Evolutionary conservation across 1,284 basidiomycete species (phyloP).

Genomic region (Porodaedalea pini): DNA sequence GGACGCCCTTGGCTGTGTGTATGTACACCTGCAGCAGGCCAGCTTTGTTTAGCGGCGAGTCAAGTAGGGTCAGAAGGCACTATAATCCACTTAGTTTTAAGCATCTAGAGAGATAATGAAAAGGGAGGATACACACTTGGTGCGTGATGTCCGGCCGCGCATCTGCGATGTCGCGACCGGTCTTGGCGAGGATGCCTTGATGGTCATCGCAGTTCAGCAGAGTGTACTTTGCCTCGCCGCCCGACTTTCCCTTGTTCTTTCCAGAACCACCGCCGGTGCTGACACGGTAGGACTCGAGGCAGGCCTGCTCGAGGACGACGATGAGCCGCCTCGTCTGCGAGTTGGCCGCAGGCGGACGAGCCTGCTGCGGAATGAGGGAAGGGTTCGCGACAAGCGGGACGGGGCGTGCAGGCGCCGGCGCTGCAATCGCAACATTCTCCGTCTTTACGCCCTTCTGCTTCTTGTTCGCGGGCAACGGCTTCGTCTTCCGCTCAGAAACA

Average conservation of each 20-base stretch:
- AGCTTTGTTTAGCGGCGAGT: constrained; percentile 98
- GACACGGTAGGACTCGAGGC: constrained; percentile 92
- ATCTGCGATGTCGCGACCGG: constrained; percentile 96
- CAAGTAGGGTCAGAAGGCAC: constrained; percentile 95
- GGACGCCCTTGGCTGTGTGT: constrained; percentile 92
- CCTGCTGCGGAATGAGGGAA: constrained; percentile 75
- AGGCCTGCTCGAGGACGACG: constrained; percentile 91
- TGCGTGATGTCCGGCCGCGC: constrained; percentile 98
- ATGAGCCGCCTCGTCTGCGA: constrained; percentile 52
- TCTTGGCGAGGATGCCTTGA: constrained; percentile 97
- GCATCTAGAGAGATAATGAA: constrained; percentile 6
- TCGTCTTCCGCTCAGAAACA: constrained; percentile 10
- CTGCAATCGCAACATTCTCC: neutral
- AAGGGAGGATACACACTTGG: constrained; percentile 58
- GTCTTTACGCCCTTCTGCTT: neutral
- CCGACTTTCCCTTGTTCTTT: constrained; percentile 50
- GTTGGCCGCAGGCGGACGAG: constrained; percentile 66
- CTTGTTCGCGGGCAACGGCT: constrained; percentile 14
- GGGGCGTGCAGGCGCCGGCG: constrained; percentile 28
- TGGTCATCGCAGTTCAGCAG: constrained; percentile 99
- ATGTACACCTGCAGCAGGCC: constrained; percentile 97
- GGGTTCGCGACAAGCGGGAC: constrained; percentile 56
- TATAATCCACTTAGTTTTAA: constrained; percentile 31
- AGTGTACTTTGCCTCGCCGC: constrained; percentile 91
- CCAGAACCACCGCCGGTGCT: constrained; percentile 47